Evolutionary conservation across 2,329 filamentous ascomycete genomes (phyloP).

Genomic region (Cylindrodendrum hubeiense): DNA sequence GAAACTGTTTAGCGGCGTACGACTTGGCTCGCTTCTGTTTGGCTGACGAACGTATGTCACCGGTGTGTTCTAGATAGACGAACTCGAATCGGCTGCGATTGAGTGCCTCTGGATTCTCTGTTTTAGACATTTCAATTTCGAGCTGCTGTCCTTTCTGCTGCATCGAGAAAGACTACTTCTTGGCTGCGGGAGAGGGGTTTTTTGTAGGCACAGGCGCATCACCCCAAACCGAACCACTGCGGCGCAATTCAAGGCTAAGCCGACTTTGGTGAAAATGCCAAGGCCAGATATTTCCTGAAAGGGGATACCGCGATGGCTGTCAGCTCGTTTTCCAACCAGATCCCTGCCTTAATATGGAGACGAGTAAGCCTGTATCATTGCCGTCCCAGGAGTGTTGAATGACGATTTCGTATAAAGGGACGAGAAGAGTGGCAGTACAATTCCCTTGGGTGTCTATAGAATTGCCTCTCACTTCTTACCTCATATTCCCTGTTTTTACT

Average conservation of each 20-base stretch:
- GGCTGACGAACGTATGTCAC: background rate
- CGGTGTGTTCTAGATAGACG: background rate
- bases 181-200: background rate
- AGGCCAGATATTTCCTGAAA: slow-evolving; percentile 8
- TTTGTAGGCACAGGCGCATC: background rate
- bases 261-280: background rate
- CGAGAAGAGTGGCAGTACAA: too few relatives aligned
- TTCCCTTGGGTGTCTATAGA: too few relatives aligned
- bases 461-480: too few relatives aligned
- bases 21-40: slow-evolving; percentile 6
- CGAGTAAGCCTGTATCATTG: too few relatives aligned
- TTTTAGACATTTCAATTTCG: background rate
- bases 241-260: background rate
- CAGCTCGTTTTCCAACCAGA: background rate
- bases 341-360: too few relatives aligned
- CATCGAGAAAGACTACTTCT: background rate
- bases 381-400: too few relatives aligned
- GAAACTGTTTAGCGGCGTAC: slow-evolving; percentile 6
- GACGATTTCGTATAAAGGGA: too few relatives aligned
- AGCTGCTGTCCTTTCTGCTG: background rate
- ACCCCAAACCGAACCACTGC: background rate
- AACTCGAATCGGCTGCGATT: background rate
- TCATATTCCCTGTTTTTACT: too few relatives aligned
- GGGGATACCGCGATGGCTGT: background rate
- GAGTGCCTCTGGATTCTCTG: background rate